Evolutionary conservation across 2,329 filamentous ascomycete genomes (phyloP).

Genomic region (Botrytis medusae): DNA sequence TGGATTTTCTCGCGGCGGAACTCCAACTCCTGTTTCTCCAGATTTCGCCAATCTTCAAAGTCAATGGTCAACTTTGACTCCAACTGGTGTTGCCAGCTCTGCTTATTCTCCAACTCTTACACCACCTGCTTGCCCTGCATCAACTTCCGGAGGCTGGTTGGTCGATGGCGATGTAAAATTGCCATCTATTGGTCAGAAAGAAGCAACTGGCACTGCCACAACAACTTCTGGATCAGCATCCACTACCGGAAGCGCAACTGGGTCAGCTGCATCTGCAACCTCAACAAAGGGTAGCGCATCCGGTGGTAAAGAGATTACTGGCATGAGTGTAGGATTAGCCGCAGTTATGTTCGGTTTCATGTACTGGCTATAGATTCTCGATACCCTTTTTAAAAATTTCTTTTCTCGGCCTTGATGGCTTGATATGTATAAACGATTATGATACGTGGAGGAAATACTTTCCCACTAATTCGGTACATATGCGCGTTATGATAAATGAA

Average conservation of each 20-base stretch:
- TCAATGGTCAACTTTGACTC: slow-evolving; percentile 72
- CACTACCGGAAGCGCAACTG: slow-evolving; percentile 35
- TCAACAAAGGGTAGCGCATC: slow-evolving; percentile 45
- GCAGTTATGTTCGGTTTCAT: slow-evolving; percentile 54
- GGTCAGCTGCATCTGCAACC: slow-evolving; percentile 40
- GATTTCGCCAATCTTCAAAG: slow-evolving; percentile 77
- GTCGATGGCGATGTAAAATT: slow-evolving; percentile 68
- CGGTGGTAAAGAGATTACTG: slow-evolving; percentile 49
- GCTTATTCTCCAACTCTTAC: slow-evolving; percentile 65
- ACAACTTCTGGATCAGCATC: slow-evolving; percentile 40
- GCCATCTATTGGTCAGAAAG: slow-evolving; percentile 59
- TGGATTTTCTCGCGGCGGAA: slow-evolving; percentile 70
- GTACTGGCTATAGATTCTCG: slow-evolving; percentile 47
- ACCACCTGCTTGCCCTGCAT: slow-evolving; percentile 68
- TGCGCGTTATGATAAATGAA: slow-evolving; percentile 30
- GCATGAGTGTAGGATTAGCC: slow-evolving; percentile 51
- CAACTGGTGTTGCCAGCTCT: slow-evolving; percentile 64
- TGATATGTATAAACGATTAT: slow-evolving; percentile 25
- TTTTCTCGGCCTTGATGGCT: slow-evolving; percentile 16
- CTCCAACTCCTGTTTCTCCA: slow-evolving; percentile 68
- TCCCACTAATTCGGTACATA: slow-evolving; percentile 22
- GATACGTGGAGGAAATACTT: slow-evolving; percentile 16
- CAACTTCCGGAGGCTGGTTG: slow-evolving; percentile 68
- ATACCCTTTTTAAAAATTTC: background rate
- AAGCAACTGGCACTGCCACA: slow-evolving; percentile 34